Evolutionary conservation across 805 yeast species (phyloP), one percentile per base, ranked within the genome.

Genomic region (Saccharomycopsis fibuligera): DNA sequence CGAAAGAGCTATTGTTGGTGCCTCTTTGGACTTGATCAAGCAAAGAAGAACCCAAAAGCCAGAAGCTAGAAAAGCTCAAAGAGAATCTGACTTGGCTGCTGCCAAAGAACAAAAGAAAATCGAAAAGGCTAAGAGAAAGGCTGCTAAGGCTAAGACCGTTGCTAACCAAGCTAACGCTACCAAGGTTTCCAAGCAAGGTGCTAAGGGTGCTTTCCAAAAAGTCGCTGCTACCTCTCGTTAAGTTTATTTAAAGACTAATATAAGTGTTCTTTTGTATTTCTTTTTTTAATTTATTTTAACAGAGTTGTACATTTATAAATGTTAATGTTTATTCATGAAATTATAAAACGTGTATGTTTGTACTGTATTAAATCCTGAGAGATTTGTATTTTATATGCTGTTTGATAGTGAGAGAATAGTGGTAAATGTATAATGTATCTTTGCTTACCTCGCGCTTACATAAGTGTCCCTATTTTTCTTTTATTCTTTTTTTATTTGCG

Each of bases 1-100:
- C 75, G 97, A 90, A 80, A 93, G 99, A 83, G 96, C 96, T 60
- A 84, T 93, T 71, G 98, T 91, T 62, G 99, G 99, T 83, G 99
- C 98, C 71, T 87, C 99, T 68, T 79, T 93, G 66, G 99, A 93
- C 62, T 83, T 89, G 71, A 93, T 93, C 79, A 91, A 87, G 78
- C 96, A 91, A 81, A 88, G 95, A 84, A 89, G 97, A 79, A 68
- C 86, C 66, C 76, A 79, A 72, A 88, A 89, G 78, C 96, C 99
- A 72, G 95, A 90, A 74, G 90, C 83, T 69, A 93, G 96, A 83
- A 86, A 89, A 82, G 96, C 96, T 65, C 83, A 88, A 72, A 95
- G 97, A 81, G 93, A 87, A 58, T 85, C 80, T 71, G 88, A 93
- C 74, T 76, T 81, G 67, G 77, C 77, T 61, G 80, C 81, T 70